Percentiles rank a stretch among this genome's conserved stretches.
Evolutionary conservation across 768 basidiomycete genomes (phyloP).

Genomic region (Xerocomus spinulosus): DNA sequence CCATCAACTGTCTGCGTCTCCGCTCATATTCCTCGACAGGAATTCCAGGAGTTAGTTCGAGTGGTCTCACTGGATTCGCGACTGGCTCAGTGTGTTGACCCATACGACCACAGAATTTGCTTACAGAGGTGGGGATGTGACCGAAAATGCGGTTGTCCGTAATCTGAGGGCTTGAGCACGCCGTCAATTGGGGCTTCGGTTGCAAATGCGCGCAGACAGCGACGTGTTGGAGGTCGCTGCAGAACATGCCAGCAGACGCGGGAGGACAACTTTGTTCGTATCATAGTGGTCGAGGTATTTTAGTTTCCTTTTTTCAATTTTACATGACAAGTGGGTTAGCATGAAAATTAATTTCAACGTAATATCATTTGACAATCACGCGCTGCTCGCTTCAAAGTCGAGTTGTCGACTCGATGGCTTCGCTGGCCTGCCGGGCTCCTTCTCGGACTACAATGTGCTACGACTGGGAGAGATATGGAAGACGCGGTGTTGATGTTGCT

Average conservation of each 20-base stretch:
- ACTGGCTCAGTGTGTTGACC: slow-evolving; percentile 3
- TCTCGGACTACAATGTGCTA: slow-evolving; percentile 22
- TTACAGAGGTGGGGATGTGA: slow-evolving; percentile 82
- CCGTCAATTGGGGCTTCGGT: slow-evolving; percentile 26
- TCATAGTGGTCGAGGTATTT: slow-evolving; percentile 2
- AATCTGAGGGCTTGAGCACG: slow-evolving; percentile 61
- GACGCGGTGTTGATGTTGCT: slow-evolving; percentile 64
- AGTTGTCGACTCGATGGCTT: slow-evolving; percentile 20
- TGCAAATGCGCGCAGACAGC: slow-evolving; percentile 28
- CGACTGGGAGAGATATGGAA: slow-evolving; percentile 40
- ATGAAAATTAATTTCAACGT: neutral
- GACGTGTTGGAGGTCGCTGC: slow-evolving; percentile 1
- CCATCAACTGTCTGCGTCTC: slow-evolving; percentile 67
- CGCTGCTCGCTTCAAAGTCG: neutral
- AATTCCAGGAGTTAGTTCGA: slow-evolving; percentile 84
- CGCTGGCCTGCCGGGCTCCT: slow-evolving; percentile 8
- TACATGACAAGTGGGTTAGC: neutral
- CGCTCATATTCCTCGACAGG: slow-evolving; percentile 69
- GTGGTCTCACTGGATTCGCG: slow-evolving; percentile 40
- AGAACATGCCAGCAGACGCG: slow-evolving; percentile 14
- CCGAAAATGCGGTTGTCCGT: slow-evolving; percentile 71
- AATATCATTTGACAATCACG: neutral
- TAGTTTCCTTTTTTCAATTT: neutral
- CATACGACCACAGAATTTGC: slow-evolving; percentile 17
- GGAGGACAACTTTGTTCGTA: slow-evolving; percentile 21